Evolutionary conservation across 768 basidiomycete species (phyloP), one percentile per base, ranked within the genome.

Genomic region (Naematelia aurantialba): DNA sequence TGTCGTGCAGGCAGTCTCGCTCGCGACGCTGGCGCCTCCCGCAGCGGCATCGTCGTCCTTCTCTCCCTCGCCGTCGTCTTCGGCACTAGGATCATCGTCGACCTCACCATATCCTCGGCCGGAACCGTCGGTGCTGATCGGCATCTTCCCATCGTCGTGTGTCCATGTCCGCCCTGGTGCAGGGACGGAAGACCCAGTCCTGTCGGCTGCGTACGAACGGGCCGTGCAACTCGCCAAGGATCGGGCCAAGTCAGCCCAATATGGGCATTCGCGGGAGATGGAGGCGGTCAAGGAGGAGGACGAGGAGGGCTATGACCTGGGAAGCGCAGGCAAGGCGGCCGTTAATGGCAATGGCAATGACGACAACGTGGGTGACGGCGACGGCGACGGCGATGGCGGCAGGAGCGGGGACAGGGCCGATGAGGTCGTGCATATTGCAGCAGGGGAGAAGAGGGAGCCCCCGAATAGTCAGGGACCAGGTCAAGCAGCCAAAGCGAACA

Each of bases 131-230:
- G 90, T 96, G 27, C 89, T 89, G 76, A 89, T 94, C 56, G 92
- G 92, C 54, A 93, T 96, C 59, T 94, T 96, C 70, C 92, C 92
- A 0, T 88, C 88, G 1, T 87, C 89, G 5, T 89, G 91, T 77
- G 87, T 94, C 47, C 85, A 87, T 70, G 81, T 90, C 61, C 88
- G 91, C 30, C 91, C 92, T 74, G 85, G 91, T 67, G 80, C 92
- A 17, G 83, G 88, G 2, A 91, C 92, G 74, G 91, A 91, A 2
- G 89, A 92, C 75, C 89, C 89, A 3, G 84, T 86, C 49, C 84
- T 94, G 2, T 85, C 86, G 1, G 88, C 87, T 61, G 82, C 90
- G 4, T 89, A 87, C 22, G 81, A 82, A 4, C 81, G 84, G 42
- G 72, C 72, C 1, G 51, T 68, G 3, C 19, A 50, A 24, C 24